Conservation (phyloP, 768 basidiomycete genomes). For the Suillus subalutaceus region DNA sequence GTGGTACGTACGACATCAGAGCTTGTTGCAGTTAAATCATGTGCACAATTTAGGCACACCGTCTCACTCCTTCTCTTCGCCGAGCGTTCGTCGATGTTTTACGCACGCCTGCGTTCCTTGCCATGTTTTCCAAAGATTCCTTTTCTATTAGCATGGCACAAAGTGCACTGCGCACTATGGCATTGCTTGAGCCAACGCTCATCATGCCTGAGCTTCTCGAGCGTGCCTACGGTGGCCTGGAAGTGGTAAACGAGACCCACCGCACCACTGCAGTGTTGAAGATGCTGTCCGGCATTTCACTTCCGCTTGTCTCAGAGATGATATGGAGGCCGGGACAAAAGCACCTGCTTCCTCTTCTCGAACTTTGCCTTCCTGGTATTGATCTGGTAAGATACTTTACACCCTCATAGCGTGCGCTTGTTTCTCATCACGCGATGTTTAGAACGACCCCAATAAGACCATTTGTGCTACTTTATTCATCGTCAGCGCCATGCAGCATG, state of each 20-base stretch:
- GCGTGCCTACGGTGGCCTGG: slow-evolving; percentile 88
- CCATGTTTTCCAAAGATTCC: slow-evolving; percentile 90
- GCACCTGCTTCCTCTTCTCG: slow-evolving; percentile 84
- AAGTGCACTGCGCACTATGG: slow-evolving; percentile 74
- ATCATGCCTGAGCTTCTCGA: slow-evolving; percentile 93
- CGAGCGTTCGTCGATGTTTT: slow-evolving; percentile 80
- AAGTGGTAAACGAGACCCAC: slow-evolving; percentile 93
- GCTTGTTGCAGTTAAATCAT: slow-evolving; percentile 6
- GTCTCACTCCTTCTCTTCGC: slow-evolving; percentile 81
- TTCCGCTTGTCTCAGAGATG: slow-evolving; percentile 75
- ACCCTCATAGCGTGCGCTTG: slow-evolving; percentile 4
- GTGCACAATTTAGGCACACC: slow-evolving; percentile 51
- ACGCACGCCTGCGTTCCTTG: slow-evolving; percentile 83
- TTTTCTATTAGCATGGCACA: slow-evolving; percentile 83
- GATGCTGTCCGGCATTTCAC: slow-evolving; percentile 75
- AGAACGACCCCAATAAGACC: slow-evolving; percentile 85
- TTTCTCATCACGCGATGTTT: slow-evolving; percentile 9
- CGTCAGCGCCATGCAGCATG: slow-evolving; percentile 68
- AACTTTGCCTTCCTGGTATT: slow-evolving; percentile 89
- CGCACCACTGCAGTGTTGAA: slow-evolving; percentile 90
- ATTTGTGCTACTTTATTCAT: slow-evolving; percentile 82
- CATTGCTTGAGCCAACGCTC: slow-evolving; percentile 77
- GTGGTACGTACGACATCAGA: slow-evolving; percentile 39
- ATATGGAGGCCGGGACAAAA: slow-evolving; percentile 88
- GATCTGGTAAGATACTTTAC: slow-evolving; percentile 62